Base-by-base conservation (phyloP, 108 stramenopile species). In the Mediolabrus comicus region DNA sequence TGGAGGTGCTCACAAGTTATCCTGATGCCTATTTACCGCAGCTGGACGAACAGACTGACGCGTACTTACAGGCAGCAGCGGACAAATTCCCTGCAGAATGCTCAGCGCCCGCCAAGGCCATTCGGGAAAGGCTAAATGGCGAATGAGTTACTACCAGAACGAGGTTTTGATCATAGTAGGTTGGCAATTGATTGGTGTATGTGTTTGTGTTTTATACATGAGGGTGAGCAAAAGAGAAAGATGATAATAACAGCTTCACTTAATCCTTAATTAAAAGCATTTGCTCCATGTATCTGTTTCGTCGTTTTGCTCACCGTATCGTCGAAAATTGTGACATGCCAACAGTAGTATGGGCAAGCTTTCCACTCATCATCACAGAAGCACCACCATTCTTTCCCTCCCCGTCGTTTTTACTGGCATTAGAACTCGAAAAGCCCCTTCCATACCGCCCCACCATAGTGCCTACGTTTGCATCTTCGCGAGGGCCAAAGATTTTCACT, bases 401-500 rank as follows among this genome's bases (percentile, higher is more conserved):
- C 13, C 60, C 62, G 24, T 9, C 27, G n/a, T 29, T 27, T 34
- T 49, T 16, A 2, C 30, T 33, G 6, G 28, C 26, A 36, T 11
- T 27, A 53, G 27, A 30, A 17, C 27, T 33, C 13, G 51, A 51
- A 7, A 32, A 59, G 32, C 43, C 54, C 41, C 54, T 43, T 30
- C 41, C 60, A 52, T 38, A 60, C 26, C 61, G 46, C 29, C 25
- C 53, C 43, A 51, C 29, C 58, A 68, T 43, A 13, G 55, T 30
- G 13, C 25, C 49, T 28, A 57, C 63, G 13, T 28, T 32, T 35
- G 53, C 66, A 77, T 74, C 85, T 60, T 73, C 67, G 10, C 87
- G 64, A 8, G 95, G 92, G 19, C 97, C 97, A 69, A 88, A 97
- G 29, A 97, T 53, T 59, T 95, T 91, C n/a, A 95, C 90, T 67